A percentile compares a stretch with the other conserved stretches of the same genome.
phyloP scores from a whole-genome alignment of 1,284 basidiomycete genomes.

The Volvariella surrecta region DNA sequence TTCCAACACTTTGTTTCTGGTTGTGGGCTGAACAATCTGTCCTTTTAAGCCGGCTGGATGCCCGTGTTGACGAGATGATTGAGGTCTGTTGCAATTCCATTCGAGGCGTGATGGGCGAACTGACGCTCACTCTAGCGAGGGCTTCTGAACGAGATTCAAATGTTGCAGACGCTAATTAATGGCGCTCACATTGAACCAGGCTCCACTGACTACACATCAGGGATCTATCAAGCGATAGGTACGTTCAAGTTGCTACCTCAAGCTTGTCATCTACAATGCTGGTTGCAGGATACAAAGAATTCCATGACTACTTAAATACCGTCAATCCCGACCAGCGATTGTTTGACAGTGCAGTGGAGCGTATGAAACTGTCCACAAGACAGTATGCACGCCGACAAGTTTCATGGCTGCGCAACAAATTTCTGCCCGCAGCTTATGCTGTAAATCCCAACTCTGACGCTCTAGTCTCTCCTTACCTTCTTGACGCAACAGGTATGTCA shows the following conservation, averaged over 20 bases:
- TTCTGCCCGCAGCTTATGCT: conserved; percentile 68
- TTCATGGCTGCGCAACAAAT: conserved; percentile 89
- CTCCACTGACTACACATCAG: conserved; percentile 56
- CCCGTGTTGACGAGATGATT: conserved; percentile 81
- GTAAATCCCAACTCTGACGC: conserved; percentile 30
- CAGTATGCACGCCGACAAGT: conserved; percentile 92
- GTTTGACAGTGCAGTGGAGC: conserved; percentile 58
- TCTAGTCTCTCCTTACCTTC: conserved; percentile 42
- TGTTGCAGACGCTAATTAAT: conserved; percentile 31
- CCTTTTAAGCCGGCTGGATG: conserved; percentile 67
- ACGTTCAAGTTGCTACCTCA: conserved; percentile 9
- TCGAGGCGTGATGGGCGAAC: neutral
- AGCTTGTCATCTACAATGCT: conserved; percentile 3
- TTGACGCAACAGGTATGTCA: conserved; percentile 69
- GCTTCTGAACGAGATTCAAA: conserved; percentile 75
- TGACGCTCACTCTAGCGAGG: conserved; percentile 47
- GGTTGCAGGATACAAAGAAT: conserved; percentile 81
- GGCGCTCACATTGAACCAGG: conserved; percentile 2
- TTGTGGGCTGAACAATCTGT: conserved; percentile 69
- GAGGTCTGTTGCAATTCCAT: conserved; percentile 37
- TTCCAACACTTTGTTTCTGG: conserved; percentile 87
- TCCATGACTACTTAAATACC: conserved; percentile 53
- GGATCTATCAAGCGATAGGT: conserved; percentile 96
- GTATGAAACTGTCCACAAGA: conserved; percentile 83
- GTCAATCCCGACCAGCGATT: conserved; percentile 29